phyloP scores from a whole-genome alignment of 2,329 filamentous ascomycete species.

The Helotiales sp. region DNA sequence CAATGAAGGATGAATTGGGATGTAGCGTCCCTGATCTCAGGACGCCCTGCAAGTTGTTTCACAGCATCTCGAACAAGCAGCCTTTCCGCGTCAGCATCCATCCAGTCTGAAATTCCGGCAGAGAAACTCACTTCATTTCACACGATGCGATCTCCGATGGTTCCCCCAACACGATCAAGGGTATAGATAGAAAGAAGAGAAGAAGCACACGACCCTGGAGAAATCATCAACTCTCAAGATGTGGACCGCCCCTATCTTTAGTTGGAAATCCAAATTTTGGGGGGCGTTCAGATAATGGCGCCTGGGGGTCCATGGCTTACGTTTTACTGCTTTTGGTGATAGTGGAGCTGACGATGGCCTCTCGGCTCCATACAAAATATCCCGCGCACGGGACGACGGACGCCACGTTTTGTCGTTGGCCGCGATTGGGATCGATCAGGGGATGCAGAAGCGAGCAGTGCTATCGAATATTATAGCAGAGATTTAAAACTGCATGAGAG shows the following conservation, averaged over 20 bases:
- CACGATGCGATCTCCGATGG: slow-evolving; percentile 3
- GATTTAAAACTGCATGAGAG: background rate
- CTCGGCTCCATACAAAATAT: background rate
- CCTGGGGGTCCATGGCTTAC: slow-evolving; percentile 1
- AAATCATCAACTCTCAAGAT: slow-evolving; percentile 5
- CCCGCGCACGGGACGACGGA: slow-evolving; percentile 3
- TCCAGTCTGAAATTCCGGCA: background rate
- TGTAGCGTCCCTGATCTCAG: slow-evolving; percentile 15
- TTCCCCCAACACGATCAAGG: slow-evolving; percentile 12
- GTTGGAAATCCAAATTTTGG: background rate
- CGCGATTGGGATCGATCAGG: background rate
- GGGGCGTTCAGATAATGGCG: slow-evolving; percentile 3
- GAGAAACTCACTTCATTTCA: slow-evolving; percentile 16
- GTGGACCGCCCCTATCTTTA: slow-evolving; percentile 19
- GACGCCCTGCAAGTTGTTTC: slow-evolving; percentile 9
- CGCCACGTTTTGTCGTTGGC: background rate
- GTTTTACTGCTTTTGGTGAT: slow-evolving; percentile 12
- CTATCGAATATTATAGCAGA: background rate
- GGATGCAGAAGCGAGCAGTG: background rate
- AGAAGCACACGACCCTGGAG: slow-evolving; percentile 11
- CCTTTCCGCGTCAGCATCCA: slow-evolving; percentile 5
- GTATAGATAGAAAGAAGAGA: slow-evolving; percentile 1
- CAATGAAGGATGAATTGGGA: slow-evolving; percentile 16
- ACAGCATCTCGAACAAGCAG: slow-evolving; percentile 19
- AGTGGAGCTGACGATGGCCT: slow-evolving; percentile 16